Conservation (phyloP, 305 asterid genomes). For the Fraxinus xanthoxyloides region DNA sequence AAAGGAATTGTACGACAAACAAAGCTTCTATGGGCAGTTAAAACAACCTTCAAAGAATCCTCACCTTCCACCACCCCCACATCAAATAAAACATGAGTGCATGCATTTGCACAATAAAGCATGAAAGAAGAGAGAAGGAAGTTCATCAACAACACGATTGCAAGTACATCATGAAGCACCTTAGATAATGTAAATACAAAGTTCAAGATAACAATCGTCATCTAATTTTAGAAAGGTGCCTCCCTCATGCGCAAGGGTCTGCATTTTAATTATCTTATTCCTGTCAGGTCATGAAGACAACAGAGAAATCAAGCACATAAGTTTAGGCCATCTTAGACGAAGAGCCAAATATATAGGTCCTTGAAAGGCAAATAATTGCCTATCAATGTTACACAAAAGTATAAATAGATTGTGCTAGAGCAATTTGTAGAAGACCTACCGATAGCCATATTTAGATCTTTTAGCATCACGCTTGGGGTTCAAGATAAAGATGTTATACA, state of each 20-base stretch:
- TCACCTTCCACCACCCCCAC: not conserved
- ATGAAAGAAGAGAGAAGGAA: not conserved
- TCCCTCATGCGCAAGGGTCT: not conserved
- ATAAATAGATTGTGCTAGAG: not conserved
- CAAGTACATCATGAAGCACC: not conserved
- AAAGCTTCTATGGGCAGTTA: not conserved
- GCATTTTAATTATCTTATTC: not conserved
- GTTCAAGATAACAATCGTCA: not conserved
- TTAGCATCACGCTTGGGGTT: constrained; percentile 75
- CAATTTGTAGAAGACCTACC: constrained; percentile 48
- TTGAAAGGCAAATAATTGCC: not conserved
- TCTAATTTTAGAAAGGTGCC: not conserved
- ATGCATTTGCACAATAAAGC: not conserved
- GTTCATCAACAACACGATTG: not conserved
- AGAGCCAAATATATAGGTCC: not conserved
- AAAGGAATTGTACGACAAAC: not conserved
- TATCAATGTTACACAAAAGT: not conserved
- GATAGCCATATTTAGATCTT: constrained; percentile 82
- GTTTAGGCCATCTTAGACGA: not conserved
- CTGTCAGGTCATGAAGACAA: not conserved
- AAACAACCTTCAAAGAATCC: not conserved
- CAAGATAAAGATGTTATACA: constrained; percentile 79
- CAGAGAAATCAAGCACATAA: not conserved
- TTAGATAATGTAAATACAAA: not conserved
- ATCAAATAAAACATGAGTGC: not conserved